Base-by-base conservation (phyloP, 768 basidiomycete genomes). In the Lactarius vividus region DNA sequence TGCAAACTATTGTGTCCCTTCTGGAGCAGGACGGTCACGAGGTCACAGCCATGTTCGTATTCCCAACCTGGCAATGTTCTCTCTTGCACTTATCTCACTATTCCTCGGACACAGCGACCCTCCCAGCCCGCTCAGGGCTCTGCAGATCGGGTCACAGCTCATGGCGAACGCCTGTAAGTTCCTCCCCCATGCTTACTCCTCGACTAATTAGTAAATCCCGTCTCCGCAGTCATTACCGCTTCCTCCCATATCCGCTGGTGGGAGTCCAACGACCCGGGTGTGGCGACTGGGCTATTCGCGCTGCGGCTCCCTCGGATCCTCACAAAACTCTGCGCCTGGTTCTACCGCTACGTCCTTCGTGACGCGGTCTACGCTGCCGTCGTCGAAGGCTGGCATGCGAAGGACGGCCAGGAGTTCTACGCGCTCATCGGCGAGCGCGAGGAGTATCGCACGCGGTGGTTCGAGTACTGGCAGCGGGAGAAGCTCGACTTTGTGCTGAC, bases 401-500 rank as follows among this genome's bases (percentile, higher is more conserved):
- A 87, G 71, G 81, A 79, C 0, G 75, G 84, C 0, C 59, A 78
- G 42, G 84, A 87, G 69, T 83, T 84, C 42, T 82, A 83, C 57
- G 73, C 75, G 3, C 79, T 86, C 28, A 75, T 86, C 5, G 81
- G 74, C 10, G 74, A 77, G 66, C 78, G 84, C 0, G 79, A 81
- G 54, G 71, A 67, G n/a, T 82, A 81, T 59, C 75, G 77, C 8
- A 81, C 61, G 18, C 71, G 71, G 56, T 82, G 81, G 78, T 77
- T 77, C 70, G 73, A 71, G 37, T 71, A 76, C 33, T 77, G 77
- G 77, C 70, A 78, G 76, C 69, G 77, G 77, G 63, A 83, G 75
- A 75, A 82, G 6, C 75, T 89, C 4, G 88, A 90, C 73, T 88
- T 85, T 73, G 76, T 88, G 26, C 74, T 87, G 61, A 88, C 82